Percentiles rank a stretch among this genome's conserved stretches.
Evolutionary conservation across 1,139 yeast species (phyloP).

Genomic region (Geotrichum siamense): DNA sequence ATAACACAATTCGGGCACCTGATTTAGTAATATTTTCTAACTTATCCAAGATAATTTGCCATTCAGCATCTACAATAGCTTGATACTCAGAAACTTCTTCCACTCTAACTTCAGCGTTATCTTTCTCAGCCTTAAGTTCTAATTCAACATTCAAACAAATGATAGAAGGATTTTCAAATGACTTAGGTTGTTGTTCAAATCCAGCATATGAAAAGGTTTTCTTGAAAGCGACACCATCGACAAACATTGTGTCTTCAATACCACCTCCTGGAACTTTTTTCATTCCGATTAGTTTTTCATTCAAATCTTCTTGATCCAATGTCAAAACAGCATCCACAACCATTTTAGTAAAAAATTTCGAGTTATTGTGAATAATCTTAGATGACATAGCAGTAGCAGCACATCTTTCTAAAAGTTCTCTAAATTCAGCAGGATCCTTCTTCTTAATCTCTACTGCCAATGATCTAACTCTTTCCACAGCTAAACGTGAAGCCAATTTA

Average conservation of each 20-base stretch:
- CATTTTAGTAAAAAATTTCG: conserved; percentile 88
- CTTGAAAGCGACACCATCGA: conserved; percentile 94
- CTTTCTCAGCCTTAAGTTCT: conserved; percentile 96
- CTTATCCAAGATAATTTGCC: conserved; percentile 87
- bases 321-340: conserved; percentile 91
- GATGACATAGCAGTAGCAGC: conserved; percentile 98
- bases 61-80: conserved; percentile 95
- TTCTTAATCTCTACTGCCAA: conserved; percentile 54
- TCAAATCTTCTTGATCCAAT: conserved; percentile 75
- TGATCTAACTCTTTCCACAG: conserved; percentile 65
- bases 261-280: conserved; percentile 96
- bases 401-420: conserved; percentile 79
- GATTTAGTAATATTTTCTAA: conserved; percentile 72
- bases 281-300: conserved; percentile 87
- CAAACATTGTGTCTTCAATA: conserved; percentile 83
- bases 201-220: conserved; percentile 97
- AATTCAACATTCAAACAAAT: conserved; percentile 83
- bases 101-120: conserved; percentile 97
- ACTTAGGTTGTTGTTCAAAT: conserved; percentile 96
- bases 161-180: conserved; percentile 70
- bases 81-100: conserved; percentile 92
- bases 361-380: conserved; percentile 78
- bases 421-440: conserved; percentile 43
- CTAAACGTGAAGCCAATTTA: conserved; percentile 72
- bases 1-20: conserved; percentile 89